Percentiles rank a stretch among this genome's conserved stretches.
Evolutionary conservation across 2,329 filamentous ascomycete species (phyloP).

Genomic region (Paecilomyces fulvus): DNA sequence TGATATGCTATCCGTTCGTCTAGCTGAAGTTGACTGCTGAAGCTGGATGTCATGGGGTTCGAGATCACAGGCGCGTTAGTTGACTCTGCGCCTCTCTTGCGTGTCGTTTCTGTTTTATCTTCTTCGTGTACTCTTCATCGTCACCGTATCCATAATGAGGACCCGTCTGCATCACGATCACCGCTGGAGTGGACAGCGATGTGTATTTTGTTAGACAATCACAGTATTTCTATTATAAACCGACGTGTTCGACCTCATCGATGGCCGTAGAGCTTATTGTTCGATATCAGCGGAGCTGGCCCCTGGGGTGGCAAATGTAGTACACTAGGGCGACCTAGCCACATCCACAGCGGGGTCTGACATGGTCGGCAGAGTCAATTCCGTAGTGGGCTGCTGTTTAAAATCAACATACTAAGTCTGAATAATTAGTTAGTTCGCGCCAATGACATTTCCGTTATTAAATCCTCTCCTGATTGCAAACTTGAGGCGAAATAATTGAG

Average conservation of each 20-base stretch:
- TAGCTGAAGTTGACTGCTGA: not conserved
- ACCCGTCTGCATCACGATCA: not conserved
- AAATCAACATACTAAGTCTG: not conserved
- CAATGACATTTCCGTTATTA: not conserved
- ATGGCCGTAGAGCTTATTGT: not conserved
- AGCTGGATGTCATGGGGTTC: not conserved
- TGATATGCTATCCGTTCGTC: not conserved
- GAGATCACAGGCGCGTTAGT: not conserved
- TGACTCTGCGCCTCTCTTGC: not conserved
- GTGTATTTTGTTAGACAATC: not conserved
- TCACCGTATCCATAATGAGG: not conserved
- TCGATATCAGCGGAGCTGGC: not conserved
- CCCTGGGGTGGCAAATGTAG: not conserved
- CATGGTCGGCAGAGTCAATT: not conserved
- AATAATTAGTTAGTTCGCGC: not conserved
- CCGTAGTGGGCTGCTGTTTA: not conserved
- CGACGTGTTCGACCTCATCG: not conserved
- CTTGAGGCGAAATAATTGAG: not conserved
- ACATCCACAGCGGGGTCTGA: not conserved
- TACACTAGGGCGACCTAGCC: not conserved
- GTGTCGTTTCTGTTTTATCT: not conserved
- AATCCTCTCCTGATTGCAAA: not conserved
- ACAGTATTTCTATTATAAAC: not conserved
- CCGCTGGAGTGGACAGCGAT: not conserved
- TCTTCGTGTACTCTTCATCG: not conserved